Base-by-base conservation (phyloP, 2,329 filamentous ascomycete genomes). In the Didymellaceae sp. region DNA sequence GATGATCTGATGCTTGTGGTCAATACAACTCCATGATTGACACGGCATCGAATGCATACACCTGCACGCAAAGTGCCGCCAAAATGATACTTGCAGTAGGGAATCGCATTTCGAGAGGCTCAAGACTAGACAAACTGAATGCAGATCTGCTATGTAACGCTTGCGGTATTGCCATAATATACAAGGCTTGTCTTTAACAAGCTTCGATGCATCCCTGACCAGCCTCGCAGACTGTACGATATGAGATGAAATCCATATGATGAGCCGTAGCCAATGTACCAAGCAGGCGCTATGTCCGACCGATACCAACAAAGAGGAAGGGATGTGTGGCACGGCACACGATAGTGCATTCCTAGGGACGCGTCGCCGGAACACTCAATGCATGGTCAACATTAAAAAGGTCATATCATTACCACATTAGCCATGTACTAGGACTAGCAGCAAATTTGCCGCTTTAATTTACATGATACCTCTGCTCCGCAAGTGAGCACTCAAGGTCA, bases 371-470 rank as follows among this genome's bases (percentile, higher is more conserved):
- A 25, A 37, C 11, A 5, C 37, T 32, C 1, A 7, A 25, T 14
- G 4, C 18, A n/a, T 13, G 11, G 10, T n/a, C n/a, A 18, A 20
- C 16, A 18, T 34, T 21, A 22, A 14, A 34, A 48, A 43, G 14
- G 14, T 47, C 44, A 49, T 47, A 13, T 47, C 43, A 46, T 53
- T 47, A 48, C 39, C 50, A 31, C 44, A 33, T 47, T 44, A 44
- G 24, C 33, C 22, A 48, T 38, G 28, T 44, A 34, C 31, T 22
- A 31, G 33, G 25, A 40, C 31, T 42, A 17, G n/a, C 31, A 28
- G 22, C 28, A 38, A 5, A 25, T 34, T 10, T 43, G 31, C 42
- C 22, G 37, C 37, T 42, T 21, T 46, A 46, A 42, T 52, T 20
- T 46, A 52, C 43, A 52, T 37, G 16, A 37, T 38, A 5, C 31